These are phyloP conservation scores for Pueraria montana DNA, from an alignment of 306 rosid species.

Conservation along the genomic window DNA sequence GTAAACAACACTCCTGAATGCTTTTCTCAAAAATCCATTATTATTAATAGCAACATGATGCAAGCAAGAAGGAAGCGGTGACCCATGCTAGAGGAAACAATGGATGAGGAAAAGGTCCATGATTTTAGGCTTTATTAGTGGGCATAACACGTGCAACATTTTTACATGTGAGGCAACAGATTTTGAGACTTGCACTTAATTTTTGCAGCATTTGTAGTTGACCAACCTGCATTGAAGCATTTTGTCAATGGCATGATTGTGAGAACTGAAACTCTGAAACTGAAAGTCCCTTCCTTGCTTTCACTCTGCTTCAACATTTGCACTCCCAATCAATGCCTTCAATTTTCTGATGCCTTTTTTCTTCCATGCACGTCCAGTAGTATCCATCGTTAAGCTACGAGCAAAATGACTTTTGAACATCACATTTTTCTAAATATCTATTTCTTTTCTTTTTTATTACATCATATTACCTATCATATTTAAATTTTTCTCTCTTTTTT, in stretches of 20 bases:
- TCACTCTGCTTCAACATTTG: slow-evolving; percentile 9
- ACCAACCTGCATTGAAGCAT: slow-evolving; percentile 5
- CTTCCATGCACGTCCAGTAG: slow-evolving; percentile 10
- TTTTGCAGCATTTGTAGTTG: slow-evolving; percentile 40
- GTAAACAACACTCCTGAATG: not conserved
- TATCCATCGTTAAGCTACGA: not conserved
- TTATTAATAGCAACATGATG: not conserved
- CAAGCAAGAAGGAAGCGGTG: not conserved
- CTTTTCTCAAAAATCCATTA: not conserved
- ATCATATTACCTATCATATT: no score
- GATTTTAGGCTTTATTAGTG: slow-evolving; percentile 37
- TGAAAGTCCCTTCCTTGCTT: not conserved
- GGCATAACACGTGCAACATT: slow-evolving; percentile 25
- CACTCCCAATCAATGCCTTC: slow-evolving; percentile 12
- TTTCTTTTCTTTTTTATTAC: no score
- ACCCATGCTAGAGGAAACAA: not conserved
- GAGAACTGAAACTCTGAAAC: slow-evolving; percentile 10
- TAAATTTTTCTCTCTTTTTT: no score
- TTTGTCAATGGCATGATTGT: slow-evolving; percentile 37
- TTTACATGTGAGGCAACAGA: not conserved
- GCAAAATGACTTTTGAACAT: no score
- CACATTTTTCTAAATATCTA: no score
- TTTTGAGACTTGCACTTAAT: slow-evolving; percentile 39
- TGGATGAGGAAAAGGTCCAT: not conserved
- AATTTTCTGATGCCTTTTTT: not conserved